Percentiles rank a stretch among this genome's conserved stretches.
phyloP scores from a whole-genome alignment of 495 filamentous ascomycete genomes.

The Talaromyces liani region DNA sequence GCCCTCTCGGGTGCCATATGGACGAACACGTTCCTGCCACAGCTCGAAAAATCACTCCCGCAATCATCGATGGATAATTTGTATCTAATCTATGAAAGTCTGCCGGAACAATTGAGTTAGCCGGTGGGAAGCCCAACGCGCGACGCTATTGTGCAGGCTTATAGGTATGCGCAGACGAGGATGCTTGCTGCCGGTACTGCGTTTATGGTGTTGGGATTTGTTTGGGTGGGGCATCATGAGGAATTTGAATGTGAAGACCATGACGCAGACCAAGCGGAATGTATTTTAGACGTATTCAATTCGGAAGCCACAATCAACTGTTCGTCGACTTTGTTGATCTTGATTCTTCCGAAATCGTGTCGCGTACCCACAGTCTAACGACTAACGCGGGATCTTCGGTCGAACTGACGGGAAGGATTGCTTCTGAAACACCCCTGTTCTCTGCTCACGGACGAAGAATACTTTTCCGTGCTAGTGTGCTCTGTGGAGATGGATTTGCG shows the following conservation, averaged over 20 bases:
- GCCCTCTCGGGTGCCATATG: slow-evolving; percentile 44
- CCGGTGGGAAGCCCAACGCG: slow-evolving; percentile 38
- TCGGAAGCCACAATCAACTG: not conserved
- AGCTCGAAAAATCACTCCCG: slow-evolving; percentile 48
- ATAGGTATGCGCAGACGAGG: slow-evolving; percentile 43
- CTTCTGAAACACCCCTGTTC: not conserved
- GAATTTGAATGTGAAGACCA: slow-evolving; percentile 47
- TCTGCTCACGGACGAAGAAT: not conserved
- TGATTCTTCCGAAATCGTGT: not conserved
- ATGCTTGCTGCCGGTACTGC: slow-evolving; percentile 43
- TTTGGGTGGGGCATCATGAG: slow-evolving; percentile 35
- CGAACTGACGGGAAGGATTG: not conserved
- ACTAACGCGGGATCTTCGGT: not conserved
- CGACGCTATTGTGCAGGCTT: slow-evolving; percentile 44
- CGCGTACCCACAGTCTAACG: not conserved
- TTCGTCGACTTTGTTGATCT: too few species aligned
- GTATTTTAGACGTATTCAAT: not conserved
- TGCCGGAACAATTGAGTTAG: slow-evolving; percentile 45
- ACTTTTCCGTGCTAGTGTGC: not conserved
- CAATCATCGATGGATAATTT: slow-evolving; percentile 16
- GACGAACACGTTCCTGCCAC: slow-evolving; percentile 47
- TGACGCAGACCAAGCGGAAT: slow-evolving; percentile 26
- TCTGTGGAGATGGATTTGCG: not conserved
- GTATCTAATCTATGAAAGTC: slow-evolving; percentile 2
- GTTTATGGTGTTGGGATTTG: slow-evolving; percentile 36